Base-by-base conservation (phyloP, 2,329 filamentous ascomycete species). In the Cladosporium sp. region DNA sequence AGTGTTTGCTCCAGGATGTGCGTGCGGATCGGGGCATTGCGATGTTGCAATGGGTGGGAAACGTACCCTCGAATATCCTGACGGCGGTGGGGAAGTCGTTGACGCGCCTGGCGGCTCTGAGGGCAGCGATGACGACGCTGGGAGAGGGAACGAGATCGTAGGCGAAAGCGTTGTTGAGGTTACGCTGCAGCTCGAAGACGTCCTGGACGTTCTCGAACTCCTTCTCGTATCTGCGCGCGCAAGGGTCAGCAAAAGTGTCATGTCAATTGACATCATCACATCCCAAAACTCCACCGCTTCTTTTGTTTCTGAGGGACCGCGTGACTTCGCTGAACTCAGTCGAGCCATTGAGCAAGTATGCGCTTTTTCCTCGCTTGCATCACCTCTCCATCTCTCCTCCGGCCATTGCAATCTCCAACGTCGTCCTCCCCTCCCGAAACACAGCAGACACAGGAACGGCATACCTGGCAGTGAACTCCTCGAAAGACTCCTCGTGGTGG, bases 151-250 rank as follows among this genome's bases (percentile, higher is more conserved):
- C 95, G 77, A 99, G 90, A 89, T 99, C 95, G 89, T 99, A 99
- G 78, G 95, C 95, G 84, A 99, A 99, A 80, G 93, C 94, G 85
- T 99, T 99, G 90, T 99, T 99, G 78, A 97, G 86, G 85, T 97
- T 97, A 82, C 93, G 91, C 87, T 93, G 78, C 78, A 99, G 92
- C 89, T 99, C 95, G 82, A 99, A 99, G 78, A 98, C 94, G 84
- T 99, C 95, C 84, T 98, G 92, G 72, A 99, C 95, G 78, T 84
- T 83, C 70, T 99, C 94, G 79, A 99, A 99, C 84, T 99, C 95
- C 88, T 97, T 97, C 88, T 99, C 95, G 79, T 96, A 99, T 85
- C 95, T 99, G 79, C 77, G 69, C 75, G 66, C 57, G 33, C 21
- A 4, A 23, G 23, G 61, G 61, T 63, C 49, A 63, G 61, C 61